Conservation (phyloP, 768 basidiomycete genomes). For the Tylopilus rubrobrunneus region DNA sequence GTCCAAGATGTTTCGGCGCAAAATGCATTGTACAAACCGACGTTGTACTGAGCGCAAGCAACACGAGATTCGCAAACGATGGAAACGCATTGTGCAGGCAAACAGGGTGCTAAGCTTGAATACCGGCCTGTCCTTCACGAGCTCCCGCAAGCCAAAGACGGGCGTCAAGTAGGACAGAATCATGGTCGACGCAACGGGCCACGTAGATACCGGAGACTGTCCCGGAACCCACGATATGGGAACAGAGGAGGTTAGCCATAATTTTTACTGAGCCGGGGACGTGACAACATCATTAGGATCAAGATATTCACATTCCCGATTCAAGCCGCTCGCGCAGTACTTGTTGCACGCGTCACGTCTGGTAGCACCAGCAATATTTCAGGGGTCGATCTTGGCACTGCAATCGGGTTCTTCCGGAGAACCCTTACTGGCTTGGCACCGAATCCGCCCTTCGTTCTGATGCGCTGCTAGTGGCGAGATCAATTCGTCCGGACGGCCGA, state of each 20-base stretch:
- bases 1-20: constrained; percentile 83
- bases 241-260: neutral
- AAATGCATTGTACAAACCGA: constrained; percentile 70
- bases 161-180: constrained; percentile 76
- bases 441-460: too few relatives aligned
- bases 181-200: constrained; percentile 58
- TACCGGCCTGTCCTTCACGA: constrained; percentile 75
- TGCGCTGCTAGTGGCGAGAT: too few relatives aligned
- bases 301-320: neutral
- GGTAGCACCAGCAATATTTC: too few relatives aligned
- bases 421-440: too few relatives aligned
- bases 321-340: too few relatives aligned
- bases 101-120: constrained; percentile 72
- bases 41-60: constrained; percentile 69
- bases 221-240: constrained; percentile 67
- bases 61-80: constrained; percentile 71
- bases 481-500: too few relatives aligned
- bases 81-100: constrained; percentile 83
- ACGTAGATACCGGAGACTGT: constrained; percentile 76
- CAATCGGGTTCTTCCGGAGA: too few relatives aligned
- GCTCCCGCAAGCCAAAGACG: constrained; percentile 75
- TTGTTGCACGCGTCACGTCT: too few relatives aligned
- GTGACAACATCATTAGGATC: neutral
- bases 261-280: neutral
- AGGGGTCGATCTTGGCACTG: too few relatives aligned